phyloP scores from a whole-genome alignment of 2,329 filamentous ascomycete species.

The Ophiostoma sp. region DNA sequence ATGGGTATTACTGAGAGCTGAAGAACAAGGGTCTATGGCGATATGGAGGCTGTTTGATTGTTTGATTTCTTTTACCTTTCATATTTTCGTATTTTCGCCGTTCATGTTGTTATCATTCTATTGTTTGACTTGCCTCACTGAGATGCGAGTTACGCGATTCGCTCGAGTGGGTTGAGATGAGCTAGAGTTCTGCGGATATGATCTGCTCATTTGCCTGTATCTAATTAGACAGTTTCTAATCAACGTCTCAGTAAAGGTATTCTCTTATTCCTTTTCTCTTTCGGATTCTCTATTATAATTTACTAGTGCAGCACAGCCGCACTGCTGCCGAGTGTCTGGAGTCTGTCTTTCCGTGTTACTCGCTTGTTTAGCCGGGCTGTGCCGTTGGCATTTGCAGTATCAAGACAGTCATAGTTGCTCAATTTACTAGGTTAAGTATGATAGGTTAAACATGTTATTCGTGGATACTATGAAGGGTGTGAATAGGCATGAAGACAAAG shows the following conservation, averaged over 20 bases:
- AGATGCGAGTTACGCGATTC: not conserved
- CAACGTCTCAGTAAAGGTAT: not conserved
- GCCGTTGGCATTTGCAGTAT: not conserved
- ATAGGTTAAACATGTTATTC: not conserved
- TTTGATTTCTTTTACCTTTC: not conserved
- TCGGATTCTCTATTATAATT: no score
- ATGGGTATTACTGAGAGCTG: not conserved
- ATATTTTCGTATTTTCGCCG: not conserved
- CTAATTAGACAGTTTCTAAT: not conserved
- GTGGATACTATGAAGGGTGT: not conserved
- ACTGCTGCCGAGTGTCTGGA: not conserved
- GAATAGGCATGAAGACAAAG: not conserved
- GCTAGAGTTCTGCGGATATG: not conserved
- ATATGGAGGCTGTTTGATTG: not conserved
- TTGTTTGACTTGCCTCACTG: not conserved
- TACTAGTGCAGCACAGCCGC: not conserved
- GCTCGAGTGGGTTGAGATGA: not conserved
- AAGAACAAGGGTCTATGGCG: not conserved
- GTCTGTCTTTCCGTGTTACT: not conserved
- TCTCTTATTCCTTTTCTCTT: not conserved
- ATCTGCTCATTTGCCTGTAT: not conserved
- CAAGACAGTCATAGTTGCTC: not conserved
- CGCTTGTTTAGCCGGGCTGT: not conserved
- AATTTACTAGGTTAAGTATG: no score
- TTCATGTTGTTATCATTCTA: no score